A percentile compares a stretch with the other conserved stretches of the same genome.
phyloP scores from a whole-genome alignment of 2,329 filamentous ascomycete species.

The Penicillium sp. region DNA sequence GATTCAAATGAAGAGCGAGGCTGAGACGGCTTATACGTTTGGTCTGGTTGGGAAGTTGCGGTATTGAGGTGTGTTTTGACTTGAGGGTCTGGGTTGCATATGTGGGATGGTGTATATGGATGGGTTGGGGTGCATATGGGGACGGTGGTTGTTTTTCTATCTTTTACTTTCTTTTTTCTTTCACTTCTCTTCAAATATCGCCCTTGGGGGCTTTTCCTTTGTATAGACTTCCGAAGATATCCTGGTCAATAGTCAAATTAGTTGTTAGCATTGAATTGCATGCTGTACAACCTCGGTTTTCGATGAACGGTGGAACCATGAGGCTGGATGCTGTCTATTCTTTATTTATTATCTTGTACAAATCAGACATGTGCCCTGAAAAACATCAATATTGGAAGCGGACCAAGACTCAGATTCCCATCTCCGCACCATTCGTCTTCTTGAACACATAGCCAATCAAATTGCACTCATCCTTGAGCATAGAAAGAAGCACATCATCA shows the following conservation, averaged over 20 bases:
- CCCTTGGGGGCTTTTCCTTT: constrained; percentile 18
- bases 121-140: constrained; percentile 10
- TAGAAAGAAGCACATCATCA: constrained; percentile 36
- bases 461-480: constrained; percentile 43
- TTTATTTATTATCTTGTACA: background rate
- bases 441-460: constrained; percentile 44
- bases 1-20: constrained; percentile 61
- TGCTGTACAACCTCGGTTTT: too few species aligned
- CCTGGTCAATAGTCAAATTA: constrained; percentile 1
- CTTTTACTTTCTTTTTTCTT: constrained; percentile 1
- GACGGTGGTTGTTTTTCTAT: constrained; percentile 1
- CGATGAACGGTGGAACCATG: too few species aligned
- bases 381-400: background rate
- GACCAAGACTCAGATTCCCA: constrained; percentile 6
- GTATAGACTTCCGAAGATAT: constrained; percentile 14
- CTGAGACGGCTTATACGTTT: constrained; percentile 58
- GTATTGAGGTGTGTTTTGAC: constrained; percentile 37
- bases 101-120: constrained; percentile 3
- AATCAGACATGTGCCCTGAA: background rate
- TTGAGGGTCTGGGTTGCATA: background rate
- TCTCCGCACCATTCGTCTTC: constrained; percentile 32
- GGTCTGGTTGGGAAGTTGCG: constrained; percentile 55
- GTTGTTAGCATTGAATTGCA: background rate
- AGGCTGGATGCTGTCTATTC: too few species aligned
- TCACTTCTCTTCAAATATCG: constrained; percentile 12